A percentile compares a stretch with the other conserved stretches of the same genome.
Evolutionary conservation across 768 basidiomycete species (phyloP).

Genomic region (Suillus placidus): DNA sequence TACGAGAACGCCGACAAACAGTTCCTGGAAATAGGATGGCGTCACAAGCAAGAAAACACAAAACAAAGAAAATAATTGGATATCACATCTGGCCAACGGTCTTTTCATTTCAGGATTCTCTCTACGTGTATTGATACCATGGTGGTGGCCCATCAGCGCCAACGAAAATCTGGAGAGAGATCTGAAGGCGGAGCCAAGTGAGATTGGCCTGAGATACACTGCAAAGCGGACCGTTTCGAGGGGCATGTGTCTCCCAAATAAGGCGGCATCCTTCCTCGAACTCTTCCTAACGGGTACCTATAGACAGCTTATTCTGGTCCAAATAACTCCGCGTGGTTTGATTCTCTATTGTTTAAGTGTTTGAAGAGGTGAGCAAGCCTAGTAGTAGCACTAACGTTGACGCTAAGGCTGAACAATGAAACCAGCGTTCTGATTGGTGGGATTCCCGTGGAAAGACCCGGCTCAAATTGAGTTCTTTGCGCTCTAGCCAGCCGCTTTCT

Average conservation of each 20-base stretch:
- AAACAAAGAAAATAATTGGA: neutral
- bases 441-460: neutral
- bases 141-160: slow-evolving; percentile 2
- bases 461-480: neutral
- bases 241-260: slow-evolving; percentile 5
- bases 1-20: slow-evolving; percentile 31
- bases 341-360: neutral
- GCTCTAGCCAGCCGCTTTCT: neutral
- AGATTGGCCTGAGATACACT: slow-evolving; percentile 9
- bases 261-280: slow-evolving; percentile 2
- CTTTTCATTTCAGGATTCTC: slow-evolving; percentile 9
- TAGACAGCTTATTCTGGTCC: neutral
- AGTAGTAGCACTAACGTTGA: neutral
- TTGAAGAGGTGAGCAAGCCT: neutral
- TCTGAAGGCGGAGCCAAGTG: slow-evolving; percentile 3
- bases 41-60: neutral
- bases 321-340: neutral
- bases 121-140: neutral
- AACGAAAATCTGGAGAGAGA: slow-evolving; percentile 2
- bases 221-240: slow-evolving; percentile 2
- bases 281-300: slow-evolving; percentile 5
- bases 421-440: slow-evolving; percentile 2
- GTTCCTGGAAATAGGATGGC: slow-evolving; percentile 4
- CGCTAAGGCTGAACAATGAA: neutral
- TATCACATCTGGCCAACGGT: slow-evolving; percentile 13